Conservation (phyloP, 2,329 filamentous ascomycete species). For the Zasmidium cellare region DNA sequence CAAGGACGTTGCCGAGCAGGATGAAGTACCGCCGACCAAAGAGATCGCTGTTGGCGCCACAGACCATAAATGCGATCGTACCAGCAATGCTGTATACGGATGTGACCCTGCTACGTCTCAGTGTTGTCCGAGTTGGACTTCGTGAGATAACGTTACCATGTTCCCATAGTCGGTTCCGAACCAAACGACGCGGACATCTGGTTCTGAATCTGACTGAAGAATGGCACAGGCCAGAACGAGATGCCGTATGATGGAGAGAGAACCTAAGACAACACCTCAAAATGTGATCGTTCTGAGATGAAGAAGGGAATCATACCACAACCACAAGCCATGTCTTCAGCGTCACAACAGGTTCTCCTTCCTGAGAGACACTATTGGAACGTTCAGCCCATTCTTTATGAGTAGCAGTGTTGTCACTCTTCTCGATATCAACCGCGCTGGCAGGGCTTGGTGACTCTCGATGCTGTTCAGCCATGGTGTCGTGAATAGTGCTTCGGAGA, state of each 20-base stretch:
- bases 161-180: conserved; percentile 1
- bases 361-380: not conserved
- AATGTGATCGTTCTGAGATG: not conserved
- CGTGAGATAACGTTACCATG: not conserved
- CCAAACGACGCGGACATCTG: conserved; percentile 7
- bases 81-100: conserved; percentile 6
- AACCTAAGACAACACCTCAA: not conserved
- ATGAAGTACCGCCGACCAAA: conserved; percentile 14
- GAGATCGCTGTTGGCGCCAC: conserved; percentile 11
- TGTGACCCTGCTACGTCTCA: not conserved
- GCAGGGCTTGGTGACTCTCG: not conserved
- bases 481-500: too few relatives aligned
- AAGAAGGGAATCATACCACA: not conserved
- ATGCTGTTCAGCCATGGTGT: too few relatives aligned
- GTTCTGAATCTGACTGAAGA: conserved; percentile 9
- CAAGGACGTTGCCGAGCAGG: conserved; percentile 6
- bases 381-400: not conserved
- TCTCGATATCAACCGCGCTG: not conserved
- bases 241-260: conserved; percentile 11
- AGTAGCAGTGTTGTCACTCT: not conserved
- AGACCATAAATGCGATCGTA: conserved; percentile 15
- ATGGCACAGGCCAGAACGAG: conserved; percentile 11
- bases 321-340: conserved; percentile 13
- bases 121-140: not conserved
- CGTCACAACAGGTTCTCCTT: conserved; percentile 3